phyloP scores from a whole-genome alignment of 371 early-diverging fungal species.

The Mucor indicus region DNA sequence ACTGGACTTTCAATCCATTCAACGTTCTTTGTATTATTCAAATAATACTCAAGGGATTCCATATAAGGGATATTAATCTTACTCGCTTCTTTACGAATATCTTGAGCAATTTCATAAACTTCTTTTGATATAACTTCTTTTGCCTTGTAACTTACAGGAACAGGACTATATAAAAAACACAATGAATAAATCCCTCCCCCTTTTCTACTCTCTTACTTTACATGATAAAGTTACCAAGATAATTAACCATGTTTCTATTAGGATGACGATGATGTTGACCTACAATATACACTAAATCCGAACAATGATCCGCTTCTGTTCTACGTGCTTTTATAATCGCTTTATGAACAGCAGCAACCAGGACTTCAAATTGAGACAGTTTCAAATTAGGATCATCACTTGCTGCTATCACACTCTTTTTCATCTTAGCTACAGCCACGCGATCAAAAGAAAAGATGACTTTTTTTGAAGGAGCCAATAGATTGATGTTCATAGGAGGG shows the following conservation, averaged over 20 bases:
- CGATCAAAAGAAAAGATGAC: slow-evolving; percentile 5
- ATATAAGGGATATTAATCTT: slow-evolving; percentile 9
- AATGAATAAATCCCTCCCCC: too few species aligned
- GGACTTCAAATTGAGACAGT: slow-evolving; percentile 3
- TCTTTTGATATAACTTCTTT: slow-evolving; percentile 1
- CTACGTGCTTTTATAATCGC: slow-evolving; percentile 8
- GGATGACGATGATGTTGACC: slow-evolving; percentile 8
- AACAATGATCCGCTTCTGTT: not conserved
- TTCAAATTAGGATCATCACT: not conserved
- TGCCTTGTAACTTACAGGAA: slow-evolving; percentile 3
- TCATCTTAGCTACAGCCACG: not conserved
- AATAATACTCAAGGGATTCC: slow-evolving; percentile 18
- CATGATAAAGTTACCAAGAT: slow-evolving; percentile 16
- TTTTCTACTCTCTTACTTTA: too few species aligned
- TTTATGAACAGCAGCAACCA: slow-evolving; percentile 6
- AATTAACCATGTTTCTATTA: slow-evolving; percentile 14
- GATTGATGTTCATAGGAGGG: slow-evolving; percentile 1
- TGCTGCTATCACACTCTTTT: not conserved
- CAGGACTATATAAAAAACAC: slow-evolving; percentile 6
- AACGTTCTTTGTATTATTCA: slow-evolving; percentile 2
- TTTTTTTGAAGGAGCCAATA: slow-evolving; percentile 5
- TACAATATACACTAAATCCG: slow-evolving; percentile 9
- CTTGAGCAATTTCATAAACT: slow-evolving; percentile 1
- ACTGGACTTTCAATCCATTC: slow-evolving; percentile 5
- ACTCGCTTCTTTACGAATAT: not conserved